phyloP scores from a whole-genome alignment of 2,329 filamentous ascomycete species.

The Conoideocrella luteorostrata region DNA sequence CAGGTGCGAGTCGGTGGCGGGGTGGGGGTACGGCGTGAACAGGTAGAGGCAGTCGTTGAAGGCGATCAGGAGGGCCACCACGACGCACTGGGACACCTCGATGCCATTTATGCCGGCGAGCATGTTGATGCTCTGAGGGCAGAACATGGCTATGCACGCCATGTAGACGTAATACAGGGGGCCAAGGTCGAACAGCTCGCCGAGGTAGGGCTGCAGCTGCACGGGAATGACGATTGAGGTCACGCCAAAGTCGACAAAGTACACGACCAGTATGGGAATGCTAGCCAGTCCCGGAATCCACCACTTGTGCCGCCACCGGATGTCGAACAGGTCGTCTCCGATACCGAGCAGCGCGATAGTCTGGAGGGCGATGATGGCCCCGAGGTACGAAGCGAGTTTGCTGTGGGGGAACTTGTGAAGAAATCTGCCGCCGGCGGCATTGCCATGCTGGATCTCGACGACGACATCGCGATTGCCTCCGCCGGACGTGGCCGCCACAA shows the following conservation, averaged over 20 bases:
- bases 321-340: slow-evolving; percentile 94
- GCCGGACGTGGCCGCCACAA: slow-evolving; percentile 88
- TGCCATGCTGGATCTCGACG: slow-evolving; percentile 63
- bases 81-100: slow-evolving; percentile 88
- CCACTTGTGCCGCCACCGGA: slow-evolving; percentile 97
- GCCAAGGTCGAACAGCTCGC: slow-evolving; percentile 76
- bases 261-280: slow-evolving; percentile 89
- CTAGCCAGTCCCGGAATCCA: slow-evolving; percentile 93
- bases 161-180: slow-evolving; percentile 92
- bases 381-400: slow-evolving; percentile 94
- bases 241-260: slow-evolving; percentile 97
- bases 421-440: slow-evolving; percentile 54
- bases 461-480: slow-evolving; percentile 88
- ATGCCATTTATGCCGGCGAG: slow-evolving; percentile 99
- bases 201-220: slow-evolving; percentile 76
- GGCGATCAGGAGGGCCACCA: slow-evolving; percentile 76
- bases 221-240: slow-evolving; percentile 90
- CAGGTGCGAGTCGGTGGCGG: slow-evolving; percentile 89
- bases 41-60: slow-evolving; percentile 88
- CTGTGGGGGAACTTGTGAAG: slow-evolving; percentile 90
- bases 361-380: slow-evolving; percentile 87
- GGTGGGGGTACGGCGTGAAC: slow-evolving; percentile 76
- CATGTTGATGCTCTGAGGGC: slow-evolving; percentile 98
- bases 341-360: slow-evolving; percentile 86
- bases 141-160: slow-evolving; percentile 94